Base-by-base conservation (phyloP, 2,329 filamentous ascomycete species). In the Ophiostoma himal-ulmi region DNA sequence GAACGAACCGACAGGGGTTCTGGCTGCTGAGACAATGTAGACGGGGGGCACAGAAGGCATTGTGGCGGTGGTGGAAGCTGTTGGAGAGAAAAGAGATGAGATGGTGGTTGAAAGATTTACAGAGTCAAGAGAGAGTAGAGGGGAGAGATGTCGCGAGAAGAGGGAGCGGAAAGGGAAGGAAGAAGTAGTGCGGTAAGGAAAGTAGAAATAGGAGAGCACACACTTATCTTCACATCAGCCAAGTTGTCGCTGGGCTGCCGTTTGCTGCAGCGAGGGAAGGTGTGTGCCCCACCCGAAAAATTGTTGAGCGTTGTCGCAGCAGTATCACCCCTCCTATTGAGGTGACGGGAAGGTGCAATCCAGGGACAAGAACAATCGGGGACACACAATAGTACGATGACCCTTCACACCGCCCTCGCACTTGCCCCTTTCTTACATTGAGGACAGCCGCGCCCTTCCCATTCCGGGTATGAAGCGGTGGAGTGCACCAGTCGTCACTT, bases 1-100 rank as follows among this genome's bases (percentile, higher is more conserved):
- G 83, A 99, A 99, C 75, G 92, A 94, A 77, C 95, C 95, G 75
- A 97, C 86, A 69, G 95, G 95, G 74, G 95, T 99, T 82, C 94
- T 89, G 77, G 89, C 92, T 74, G 89, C 91, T 72, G 95, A 95
- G 78, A 97, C 93, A 78, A 99, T 97, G 84, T 99, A 99, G 75
- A 99, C 94, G 72, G 93, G 86, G 75, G 93, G 91, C 74, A 94
- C 87, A 75, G 87, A 88, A 79, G 92, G 86, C 92, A 96, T 96
- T 72, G 76, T 87, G 82, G 70, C 74, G 41, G 60, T 64, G 44
- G 39, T 34, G 26, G 22, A 39, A 57, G 36, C 36, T 30, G 69
- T n/a, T 13, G 39, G 41, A 14, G 39, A 5, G 22, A n/a, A 57
- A 41, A 34, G n/a, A 66, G 11, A 8, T 26, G 36, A 52, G 13